phyloP scores from a whole-genome alignment of 164 flowering plant species.

The Macadamia integrifolia region DNA sequence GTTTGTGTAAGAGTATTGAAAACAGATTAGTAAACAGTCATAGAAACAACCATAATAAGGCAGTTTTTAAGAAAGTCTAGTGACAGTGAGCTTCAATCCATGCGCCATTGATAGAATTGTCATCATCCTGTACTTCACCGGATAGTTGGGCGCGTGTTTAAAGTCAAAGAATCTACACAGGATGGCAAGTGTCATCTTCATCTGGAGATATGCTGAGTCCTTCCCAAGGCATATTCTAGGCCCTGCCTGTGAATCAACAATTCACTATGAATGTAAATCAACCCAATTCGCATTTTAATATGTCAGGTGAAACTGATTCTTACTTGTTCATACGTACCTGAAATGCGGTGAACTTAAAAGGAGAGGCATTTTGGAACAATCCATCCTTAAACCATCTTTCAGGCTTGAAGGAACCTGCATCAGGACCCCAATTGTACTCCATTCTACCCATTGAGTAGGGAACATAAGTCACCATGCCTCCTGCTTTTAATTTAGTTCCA shows the following conservation, averaged over 20 bases:
- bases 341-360: constrained; percentile 94
- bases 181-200: constrained; percentile 91
- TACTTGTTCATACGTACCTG: constrained; percentile 37
- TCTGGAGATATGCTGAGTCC: constrained; percentile 93
- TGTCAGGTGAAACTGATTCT: neutral
- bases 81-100: constrained; percentile 58
- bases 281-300: neutral
- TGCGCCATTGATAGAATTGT: constrained; percentile 78
- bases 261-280: neutral
- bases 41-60: neutral
- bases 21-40: too few species aligned
- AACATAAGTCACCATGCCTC: constrained; percentile 93
- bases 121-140: constrained; percentile 86
- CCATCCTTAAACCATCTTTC: constrained; percentile 96
- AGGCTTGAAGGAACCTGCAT: constrained; percentile 73
- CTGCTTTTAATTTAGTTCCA: constrained; percentile 81
- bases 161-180: constrained; percentile 73
- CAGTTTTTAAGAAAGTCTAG: constrained; percentile 30
- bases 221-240: constrained; percentile 95
- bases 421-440: constrained; percentile 94
- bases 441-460: constrained; percentile 96
- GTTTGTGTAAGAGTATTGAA: too few species aligned
- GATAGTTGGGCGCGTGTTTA: constrained; percentile 54
- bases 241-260: constrained; percentile 57
- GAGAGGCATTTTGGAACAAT: constrained; percentile 66